Percentiles rank a stretch among this genome's conserved stretches.
These are phyloP conservation scores for Trichodelitschia bisporula DNA, from an alignment of 495 filamentous ascomycete genomes.

Conservation along the genomic window DNA sequence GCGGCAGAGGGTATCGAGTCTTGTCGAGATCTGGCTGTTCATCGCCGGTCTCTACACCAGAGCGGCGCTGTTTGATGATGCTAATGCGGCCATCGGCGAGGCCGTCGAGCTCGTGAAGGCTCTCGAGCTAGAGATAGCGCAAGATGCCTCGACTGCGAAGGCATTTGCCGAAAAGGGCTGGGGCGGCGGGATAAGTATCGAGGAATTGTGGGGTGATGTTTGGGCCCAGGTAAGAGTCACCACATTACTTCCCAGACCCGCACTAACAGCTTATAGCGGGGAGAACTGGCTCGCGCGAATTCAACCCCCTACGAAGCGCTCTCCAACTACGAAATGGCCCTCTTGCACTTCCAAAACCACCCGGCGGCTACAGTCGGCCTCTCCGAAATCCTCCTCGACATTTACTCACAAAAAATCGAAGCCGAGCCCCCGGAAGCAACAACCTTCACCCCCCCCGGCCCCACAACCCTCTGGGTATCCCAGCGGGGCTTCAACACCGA, in stretches of 20 bases:
- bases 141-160: slow-evolving; percentile 21
- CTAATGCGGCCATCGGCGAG: slow-evolving; percentile 53
- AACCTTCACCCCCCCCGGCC: neutral
- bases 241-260: too few relatives aligned
- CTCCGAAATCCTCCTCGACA: slow-evolving; percentile 62
- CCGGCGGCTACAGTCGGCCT: slow-evolving; percentile 57
- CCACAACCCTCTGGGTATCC: too few relatives aligned
- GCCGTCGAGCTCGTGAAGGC: slow-evolving; percentile 39
- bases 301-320: slow-evolving; percentile 39
- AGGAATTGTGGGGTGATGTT: slow-evolving; percentile 61
- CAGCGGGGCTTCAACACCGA: too few relatives aligned
- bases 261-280: too few relatives aligned
- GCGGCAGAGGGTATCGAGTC: slow-evolving; percentile 17
- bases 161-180: slow-evolving; percentile 37
- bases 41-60: slow-evolving; percentile 71
- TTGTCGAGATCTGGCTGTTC: slow-evolving; percentile 71
- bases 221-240: slow-evolving; percentile 34
- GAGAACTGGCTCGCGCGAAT: slow-evolving; percentile 10
- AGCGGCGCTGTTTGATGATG: slow-evolving; percentile 53
- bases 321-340: slow-evolving; percentile 51
- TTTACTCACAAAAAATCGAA: slow-evolving; percentile 40
- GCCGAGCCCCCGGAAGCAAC: slow-evolving; percentile 13
- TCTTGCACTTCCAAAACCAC: slow-evolving; percentile 51
- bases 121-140: slow-evolving; percentile 27
- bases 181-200: slow-evolving; percentile 49